A percentile compares a stretch with the other conserved stretches of the same genome.
Conservation (phyloP, 495 filamentous ascomycete genomes). For the Penicillium psychrofluorescens region DNA sequence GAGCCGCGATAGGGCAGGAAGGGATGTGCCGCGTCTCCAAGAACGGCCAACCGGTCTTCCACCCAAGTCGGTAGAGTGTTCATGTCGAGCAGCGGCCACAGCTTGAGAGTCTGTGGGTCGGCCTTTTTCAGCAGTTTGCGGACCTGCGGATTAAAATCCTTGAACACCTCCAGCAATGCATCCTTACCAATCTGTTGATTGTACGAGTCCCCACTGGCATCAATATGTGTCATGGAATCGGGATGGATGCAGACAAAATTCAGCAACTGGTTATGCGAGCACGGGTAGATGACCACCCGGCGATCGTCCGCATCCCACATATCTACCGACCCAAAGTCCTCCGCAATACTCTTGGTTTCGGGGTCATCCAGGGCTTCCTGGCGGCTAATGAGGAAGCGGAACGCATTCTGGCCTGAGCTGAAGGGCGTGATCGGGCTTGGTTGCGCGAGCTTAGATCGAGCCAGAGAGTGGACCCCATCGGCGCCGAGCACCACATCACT, state of each 20-base stretch:
- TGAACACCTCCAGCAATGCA: constrained; percentile 41
- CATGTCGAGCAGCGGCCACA: constrained; percentile 57
- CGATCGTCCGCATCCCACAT: constrained; percentile 46
- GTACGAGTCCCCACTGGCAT: constrained; percentile 31
- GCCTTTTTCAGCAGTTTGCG: constrained; percentile 39
- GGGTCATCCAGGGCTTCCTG: constrained; percentile 38
- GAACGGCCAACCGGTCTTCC: constrained; percentile 37
- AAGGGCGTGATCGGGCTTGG: constrained; percentile 25
- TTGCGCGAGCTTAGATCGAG: constrained; percentile 31
- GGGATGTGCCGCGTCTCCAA: constrained; percentile 61
- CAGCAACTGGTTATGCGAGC: constrained; percentile 43
- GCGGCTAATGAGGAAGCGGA: constrained; percentile 50
- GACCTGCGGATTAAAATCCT: constrained; percentile 41
- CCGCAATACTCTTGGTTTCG: constrained; percentile 30
- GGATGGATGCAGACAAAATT: constrained; percentile 59
- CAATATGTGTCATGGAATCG: constrained; percentile 27
- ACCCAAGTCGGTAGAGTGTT: constrained; percentile 46
- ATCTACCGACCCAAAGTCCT: constrained; percentile 30
- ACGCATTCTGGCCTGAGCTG: constrained; percentile 50
- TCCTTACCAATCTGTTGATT: constrained; percentile 38
- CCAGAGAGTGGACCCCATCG: constrained; percentile 46
- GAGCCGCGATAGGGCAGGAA: constrained; percentile 52
- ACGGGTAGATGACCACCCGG: constrained; percentile 54
- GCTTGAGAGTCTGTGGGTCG: constrained; percentile 40
- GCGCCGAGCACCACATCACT: constrained; percentile 44